Conservation (phyloP, 345 rosid genomes). For the Cardamine occulta region DNA sequence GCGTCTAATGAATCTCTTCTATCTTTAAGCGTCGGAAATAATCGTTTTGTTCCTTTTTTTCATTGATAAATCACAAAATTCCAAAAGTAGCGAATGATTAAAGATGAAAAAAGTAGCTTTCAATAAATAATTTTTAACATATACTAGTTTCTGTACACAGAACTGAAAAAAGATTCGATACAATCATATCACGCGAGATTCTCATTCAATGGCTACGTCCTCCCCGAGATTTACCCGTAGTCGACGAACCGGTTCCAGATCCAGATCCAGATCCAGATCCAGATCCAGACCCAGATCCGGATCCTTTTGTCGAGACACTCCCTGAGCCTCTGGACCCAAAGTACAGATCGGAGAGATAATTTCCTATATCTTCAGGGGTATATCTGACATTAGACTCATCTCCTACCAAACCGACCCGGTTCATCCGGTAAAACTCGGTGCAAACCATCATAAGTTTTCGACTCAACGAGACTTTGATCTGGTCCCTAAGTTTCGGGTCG, state of each 20-base stretch:
- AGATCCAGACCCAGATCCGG: conserved; percentile 42
- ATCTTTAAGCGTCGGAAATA: conserved; percentile 1
- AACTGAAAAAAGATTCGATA: conserved; percentile 6
- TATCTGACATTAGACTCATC: conserved; percentile 49
- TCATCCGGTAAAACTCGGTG: conserved; percentile 52
- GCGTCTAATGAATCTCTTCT: not conserved
- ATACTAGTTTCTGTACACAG: conserved; percentile 12
- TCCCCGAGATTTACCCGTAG: conserved; percentile 24
- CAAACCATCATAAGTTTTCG: conserved; percentile 53
- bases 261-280: conserved; percentile 40
- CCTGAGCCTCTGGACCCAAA: conserved; percentile 45
- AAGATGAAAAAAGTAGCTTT: not conserved
- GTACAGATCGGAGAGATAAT: conserved; percentile 61
- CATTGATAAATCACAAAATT: conserved; percentile 25
- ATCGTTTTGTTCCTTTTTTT: not conserved
- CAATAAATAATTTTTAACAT: conserved; percentile 2
- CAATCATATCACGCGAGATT: conserved; percentile 23
- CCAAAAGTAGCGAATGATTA: conserved; percentile 28
- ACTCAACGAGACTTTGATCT: conserved; percentile 60
- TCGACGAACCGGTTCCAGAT: conserved; percentile 40
- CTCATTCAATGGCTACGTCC: conserved; percentile 36
- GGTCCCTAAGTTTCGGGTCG: conserved; percentile 67
- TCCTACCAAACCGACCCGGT: conserved; percentile 46
- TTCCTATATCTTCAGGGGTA: conserved; percentile 75
- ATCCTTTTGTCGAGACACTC: conserved; percentile 35